phyloP scores from a whole-genome alignment of 108 stramenopile genomes.

The Craspedostauros australis region DNA sequence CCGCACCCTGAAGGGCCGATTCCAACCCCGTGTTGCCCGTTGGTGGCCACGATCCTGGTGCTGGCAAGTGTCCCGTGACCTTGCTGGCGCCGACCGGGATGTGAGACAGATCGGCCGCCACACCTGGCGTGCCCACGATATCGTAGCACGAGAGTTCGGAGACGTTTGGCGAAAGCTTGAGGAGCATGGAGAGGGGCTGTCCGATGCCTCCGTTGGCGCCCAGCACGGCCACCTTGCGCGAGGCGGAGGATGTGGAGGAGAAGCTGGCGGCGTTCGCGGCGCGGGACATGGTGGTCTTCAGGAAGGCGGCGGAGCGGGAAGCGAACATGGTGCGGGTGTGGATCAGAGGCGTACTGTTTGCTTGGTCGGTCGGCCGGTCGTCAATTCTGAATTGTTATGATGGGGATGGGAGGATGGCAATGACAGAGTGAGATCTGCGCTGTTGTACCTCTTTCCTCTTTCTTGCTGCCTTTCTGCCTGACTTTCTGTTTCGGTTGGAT shows the following conservation, averaged over 20 bases:
- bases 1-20: slow-evolving; percentile 72
- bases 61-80: slow-evolving; percentile 62
- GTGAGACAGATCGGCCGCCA: slow-evolving; percentile 92
- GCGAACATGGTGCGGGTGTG: too few species aligned
- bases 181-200: slow-evolving; percentile 94
- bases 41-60: slow-evolving; percentile 70
- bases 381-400: too few species aligned
- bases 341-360: too few species aligned
- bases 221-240: slow-evolving; percentile 85
- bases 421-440: too few species aligned
- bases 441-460: too few species aligned
- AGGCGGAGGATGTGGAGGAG: slow-evolving; percentile 40
- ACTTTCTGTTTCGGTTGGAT: too few species aligned
- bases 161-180: slow-evolving; percentile 88
- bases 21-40: slow-evolving; percentile 57
- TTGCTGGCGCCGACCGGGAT: slow-evolving; percentile 35
- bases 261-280: too few species aligned
- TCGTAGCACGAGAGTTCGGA: slow-evolving; percentile 84
- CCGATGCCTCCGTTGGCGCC: slow-evolving; percentile 98
- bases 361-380: too few species aligned
- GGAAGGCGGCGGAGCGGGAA: too few species aligned
- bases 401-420: too few species aligned
- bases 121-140: slow-evolving; percentile 93
- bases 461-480: too few species aligned
- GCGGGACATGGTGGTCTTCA: too few species aligned